phyloP scores from a whole-genome alignment of 2,329 filamentous ascomycete species.

The Sporothrix curviconia region DNA sequence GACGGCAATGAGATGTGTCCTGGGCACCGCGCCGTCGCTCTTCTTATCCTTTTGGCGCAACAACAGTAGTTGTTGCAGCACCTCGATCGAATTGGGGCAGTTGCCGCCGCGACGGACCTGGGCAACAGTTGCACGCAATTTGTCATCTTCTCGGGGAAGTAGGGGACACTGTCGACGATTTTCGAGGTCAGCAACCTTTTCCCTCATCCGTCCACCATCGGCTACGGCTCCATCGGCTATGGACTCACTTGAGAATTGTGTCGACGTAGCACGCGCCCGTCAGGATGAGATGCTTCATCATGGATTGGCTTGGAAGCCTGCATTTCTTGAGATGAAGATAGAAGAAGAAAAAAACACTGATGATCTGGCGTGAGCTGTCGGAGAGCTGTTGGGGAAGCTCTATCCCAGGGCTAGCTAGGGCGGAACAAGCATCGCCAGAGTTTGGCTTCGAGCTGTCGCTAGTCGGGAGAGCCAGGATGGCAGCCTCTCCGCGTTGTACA shows the following conservation, averaged over 20 bases:
- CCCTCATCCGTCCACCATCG: too few species aligned
- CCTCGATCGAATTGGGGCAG: slow-evolving; percentile 63
- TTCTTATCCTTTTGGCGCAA: not conserved
- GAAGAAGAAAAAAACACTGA: too few species aligned
- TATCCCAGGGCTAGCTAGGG: too few species aligned
- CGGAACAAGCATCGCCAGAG: too few species aligned
- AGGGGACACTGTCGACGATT: slow-evolving; percentile 45
- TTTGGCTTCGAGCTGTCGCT: too few species aligned
- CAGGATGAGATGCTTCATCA: slow-evolving; percentile 53
- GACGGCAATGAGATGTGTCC: slow-evolving; percentile 41
- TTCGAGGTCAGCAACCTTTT: slow-evolving; percentile 1
- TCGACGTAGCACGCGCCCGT: slow-evolving; percentile 65
- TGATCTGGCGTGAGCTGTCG: too few species aligned
- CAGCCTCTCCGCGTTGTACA: too few species aligned
- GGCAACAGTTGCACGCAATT: slow-evolving; percentile 58
- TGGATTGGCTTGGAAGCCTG: slow-evolving; percentile 11
- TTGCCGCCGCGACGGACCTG: slow-evolving; percentile 63
- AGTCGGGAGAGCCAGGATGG: too few species aligned
- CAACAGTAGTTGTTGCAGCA: slow-evolving; percentile 56
- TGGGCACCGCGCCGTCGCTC: slow-evolving; percentile 15
- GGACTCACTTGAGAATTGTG: slow-evolving; percentile 57
- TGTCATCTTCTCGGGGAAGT: slow-evolving; percentile 66
- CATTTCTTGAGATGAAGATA: not conserved
- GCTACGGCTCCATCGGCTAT: not conserved
- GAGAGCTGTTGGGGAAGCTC: too few species aligned